phyloP scores from a whole-genome alignment of 2,329 filamentous ascomycete species.

The Hysterium pulicare region DNA sequence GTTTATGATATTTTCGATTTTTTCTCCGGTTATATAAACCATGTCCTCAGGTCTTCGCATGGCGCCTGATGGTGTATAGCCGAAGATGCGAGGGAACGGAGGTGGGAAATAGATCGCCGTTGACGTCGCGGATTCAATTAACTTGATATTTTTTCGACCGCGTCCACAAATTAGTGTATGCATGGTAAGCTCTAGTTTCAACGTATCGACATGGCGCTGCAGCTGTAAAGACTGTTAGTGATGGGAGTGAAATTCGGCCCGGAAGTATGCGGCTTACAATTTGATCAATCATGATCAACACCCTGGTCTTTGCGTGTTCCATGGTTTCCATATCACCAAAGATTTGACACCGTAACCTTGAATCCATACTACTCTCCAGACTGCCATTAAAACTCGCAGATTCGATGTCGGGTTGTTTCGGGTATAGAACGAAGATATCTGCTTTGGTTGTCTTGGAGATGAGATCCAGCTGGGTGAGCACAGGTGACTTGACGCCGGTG shows the following conservation, averaged over 20 bases:
- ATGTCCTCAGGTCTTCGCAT: constrained; percentile 79
- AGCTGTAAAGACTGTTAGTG: constrained; percentile 53
- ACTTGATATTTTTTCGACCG: constrained; percentile 94
- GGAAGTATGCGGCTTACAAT: constrained; percentile 57
- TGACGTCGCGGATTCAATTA: constrained; percentile 91
- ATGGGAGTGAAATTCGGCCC: constrained; percentile 17
- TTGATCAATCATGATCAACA: constrained; percentile 96
- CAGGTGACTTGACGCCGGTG: constrained; percentile 67
- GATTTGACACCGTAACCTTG: constrained; percentile 87
- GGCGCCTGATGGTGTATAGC: constrained; percentile 81
- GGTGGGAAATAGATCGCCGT: constrained; percentile 98
- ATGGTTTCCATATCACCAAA: constrained; percentile 94
- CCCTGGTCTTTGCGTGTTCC: constrained; percentile 93
- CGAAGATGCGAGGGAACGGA: constrained; percentile 86
- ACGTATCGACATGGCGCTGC: constrained; percentile 69
- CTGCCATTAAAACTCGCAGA: constrained; percentile 69
- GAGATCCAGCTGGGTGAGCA: constrained; percentile 81
- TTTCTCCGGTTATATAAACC: constrained; percentile 93
- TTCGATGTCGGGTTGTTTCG: constrained; percentile 77
- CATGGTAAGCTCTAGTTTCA: constrained; percentile 79
- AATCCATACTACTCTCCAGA: constrained; percentile 78
- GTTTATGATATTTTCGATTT: constrained; percentile 74
- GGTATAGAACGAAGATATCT: constrained; percentile 92
- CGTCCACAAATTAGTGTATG: constrained; percentile 92
- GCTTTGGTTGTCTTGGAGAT: constrained; percentile 87